Evolutionary conservation across 257 asterid species (phyloP), one percentile per base, ranked within the genome.

Genomic region (Nicotiana knightiana): DNA sequence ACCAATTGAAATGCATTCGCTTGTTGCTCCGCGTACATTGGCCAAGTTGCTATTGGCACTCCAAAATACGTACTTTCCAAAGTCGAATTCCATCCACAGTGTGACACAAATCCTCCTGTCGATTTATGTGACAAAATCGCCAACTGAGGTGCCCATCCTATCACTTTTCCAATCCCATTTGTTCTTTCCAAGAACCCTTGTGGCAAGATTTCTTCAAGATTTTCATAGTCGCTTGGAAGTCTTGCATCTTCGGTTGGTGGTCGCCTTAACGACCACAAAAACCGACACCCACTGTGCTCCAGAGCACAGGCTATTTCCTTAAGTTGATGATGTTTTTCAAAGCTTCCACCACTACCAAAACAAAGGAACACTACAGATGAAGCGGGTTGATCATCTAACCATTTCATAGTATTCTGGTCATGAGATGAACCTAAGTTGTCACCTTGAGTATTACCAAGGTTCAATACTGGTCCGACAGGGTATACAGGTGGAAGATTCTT

Each of bases 401-500:
- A 91, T 53, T 84, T 81, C 83, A 35, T 66, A 59, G 87, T 73
- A 88, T 0, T 17, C 28, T 2, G 61, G 58, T 62, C 75, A 21
- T 21, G 24, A 30, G 13, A 37, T 28, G 1, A 68, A 17, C 48
- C 30, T 48, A 26, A 81, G 10, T 33, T 13, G 1, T 6, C 11
- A 17, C 64, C 5, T 6, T 32, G 32, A 4, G 28, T 76, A 3
- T 70, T 75, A 1, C 9, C 3, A 12, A 51, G 57, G 78, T 82
- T 84, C 70, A 92, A 10, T 39, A 90, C 64, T 1, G 97, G 97
- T 3, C 97, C 97, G 0, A 92, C 83, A 0, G 94, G 88, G 59
- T 90, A 92, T 9, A 92, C 54, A 9, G 67, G 86, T 0, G 92
- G 93, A 26, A 11, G 18, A 3, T 54, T 76, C 0, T 21, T 9